Base-by-base conservation (phyloP, 176 grass and related monocot genomes). In the Ensete ventricosum region DNA sequence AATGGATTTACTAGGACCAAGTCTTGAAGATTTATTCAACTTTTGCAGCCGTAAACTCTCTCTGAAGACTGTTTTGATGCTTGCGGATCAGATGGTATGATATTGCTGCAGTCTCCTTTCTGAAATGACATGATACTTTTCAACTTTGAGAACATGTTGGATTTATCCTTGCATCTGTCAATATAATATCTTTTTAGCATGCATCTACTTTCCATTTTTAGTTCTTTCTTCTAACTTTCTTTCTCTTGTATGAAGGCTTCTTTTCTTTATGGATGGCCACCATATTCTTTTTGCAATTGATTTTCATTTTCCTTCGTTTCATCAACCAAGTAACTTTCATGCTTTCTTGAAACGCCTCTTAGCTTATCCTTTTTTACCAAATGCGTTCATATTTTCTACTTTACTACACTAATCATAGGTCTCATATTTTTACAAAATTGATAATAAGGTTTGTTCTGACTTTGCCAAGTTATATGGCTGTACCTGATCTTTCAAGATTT, bases 21-120 rank as follows among this genome's bases (percentile, higher is more conserved):
- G 84, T 78, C 89, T 96, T 52, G 92, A 96, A 80, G 92, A 89
- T 10, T 81, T 96, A 70, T 96, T 96, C 72, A 92, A 84, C 77
- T 92, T 92, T 78, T 96, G 92, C 73, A 92, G 84, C 76, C 87
- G 86, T 82, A 96, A 96, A 53, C 13, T 92, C 22, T 92, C 92
- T 55, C 52, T 96, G 9, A 96, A 96, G 76, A 92, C 93, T 71
- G 89, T 92, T 84, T 66, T 96, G 69, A 96, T 96, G 89, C 93
- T 92, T 84, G 87, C 85, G 59, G 92, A 96, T 86, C 92, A 96
- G 52, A 92, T 96, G 92, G 89, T 96, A 87, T 57, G 52, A 8
- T 68, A 9, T 10, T 69, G 79, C 53, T 78, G 25, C 21, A 11
- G 9, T 1, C 26, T 16, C 3, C 65, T 48, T 16, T 48, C 11